Evolutionary conservation across 2,329 filamentous ascomycete species (phyloP).

Genomic region (Penicillium decumbens): DNA sequence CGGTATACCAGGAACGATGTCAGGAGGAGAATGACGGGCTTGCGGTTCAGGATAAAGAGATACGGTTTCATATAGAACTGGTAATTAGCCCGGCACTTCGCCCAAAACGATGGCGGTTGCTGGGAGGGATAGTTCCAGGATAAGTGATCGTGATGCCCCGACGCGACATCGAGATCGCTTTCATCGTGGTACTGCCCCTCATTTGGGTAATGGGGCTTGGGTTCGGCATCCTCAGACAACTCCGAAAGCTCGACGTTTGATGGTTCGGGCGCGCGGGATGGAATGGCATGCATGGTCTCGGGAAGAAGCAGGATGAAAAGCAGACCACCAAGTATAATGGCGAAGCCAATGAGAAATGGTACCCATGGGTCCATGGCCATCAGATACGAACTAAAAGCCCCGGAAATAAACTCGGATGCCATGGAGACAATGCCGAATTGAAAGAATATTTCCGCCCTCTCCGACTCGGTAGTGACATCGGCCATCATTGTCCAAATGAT

Average conservation of each 20-base stretch:
- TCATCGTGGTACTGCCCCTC: slow-evolving; percentile 11
- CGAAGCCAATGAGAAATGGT: slow-evolving; percentile 36
- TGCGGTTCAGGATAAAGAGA: slow-evolving; percentile 39
- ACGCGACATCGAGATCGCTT: slow-evolving; percentile 15
- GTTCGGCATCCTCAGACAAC: slow-evolving; percentile 17
- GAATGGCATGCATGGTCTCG: slow-evolving; percentile 37
- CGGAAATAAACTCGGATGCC: slow-evolving; percentile 38
- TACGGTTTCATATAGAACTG: slow-evolving; percentile 36
- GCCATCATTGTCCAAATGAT: slow-evolving; percentile 50
- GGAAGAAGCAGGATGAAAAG: slow-evolving; percentile 34
- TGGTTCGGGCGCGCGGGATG: slow-evolving; percentile 8
- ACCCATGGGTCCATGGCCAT: slow-evolving; percentile 42
- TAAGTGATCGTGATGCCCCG: slow-evolving; percentile 12
- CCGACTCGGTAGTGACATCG: slow-evolving; percentile 47
- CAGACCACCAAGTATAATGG: slow-evolving; percentile 31
- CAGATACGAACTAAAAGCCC: slow-evolving; percentile 38
- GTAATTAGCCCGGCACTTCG: slow-evolving; percentile 18
- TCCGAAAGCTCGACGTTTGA: slow-evolving; percentile 31
- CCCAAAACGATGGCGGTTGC: slow-evolving; percentile 13
- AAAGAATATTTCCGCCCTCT: slow-evolving; percentile 42
- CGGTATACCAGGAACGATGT: slow-evolving; percentile 47
- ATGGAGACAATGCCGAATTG: slow-evolving; percentile 39
- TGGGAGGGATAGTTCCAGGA: slow-evolving; percentile 16
- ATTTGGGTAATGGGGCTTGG: slow-evolving; percentile 10
- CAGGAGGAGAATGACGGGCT: slow-evolving; percentile 42